Percentiles rank a stretch among this genome's conserved stretches.
Evolutionary conservation across 2,329 filamentous ascomycete genomes (phyloP).

Genomic region (Basipetospora sp.): DNA sequence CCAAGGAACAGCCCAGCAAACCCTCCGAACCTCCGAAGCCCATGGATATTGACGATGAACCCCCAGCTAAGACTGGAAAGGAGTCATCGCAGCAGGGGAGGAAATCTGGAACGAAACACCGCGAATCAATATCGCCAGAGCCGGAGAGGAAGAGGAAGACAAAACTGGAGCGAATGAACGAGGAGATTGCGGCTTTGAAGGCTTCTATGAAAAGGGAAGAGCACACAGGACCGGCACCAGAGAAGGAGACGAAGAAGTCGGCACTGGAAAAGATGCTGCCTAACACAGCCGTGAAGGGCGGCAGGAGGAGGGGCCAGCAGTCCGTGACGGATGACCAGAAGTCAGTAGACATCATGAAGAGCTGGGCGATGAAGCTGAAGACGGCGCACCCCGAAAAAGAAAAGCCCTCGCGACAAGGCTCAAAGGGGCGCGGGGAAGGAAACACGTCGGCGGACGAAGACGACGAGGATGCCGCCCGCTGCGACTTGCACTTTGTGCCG

Average conservation of each 20-base stretch:
- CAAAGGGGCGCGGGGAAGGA: conserved; percentile 15
- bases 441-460: conserved; percentile 8
- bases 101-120: conserved; percentile 6
- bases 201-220: conserved; percentile 61
- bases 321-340: conserved; percentile 44
- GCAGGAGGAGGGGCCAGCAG: conserved; percentile 49
- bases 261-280: conserved; percentile 63
- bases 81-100: too few relatives aligned
- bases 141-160: conserved; percentile 25
- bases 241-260: conserved; percentile 47
- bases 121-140: conserved; percentile 8
- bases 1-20: conserved; percentile 16
- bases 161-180: conserved; percentile 55
- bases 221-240: conserved; percentile 28
- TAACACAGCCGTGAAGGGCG: conserved; percentile 50
- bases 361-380: conserved; percentile 67
- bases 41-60: neutral
- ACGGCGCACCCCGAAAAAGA: conserved; percentile 28
- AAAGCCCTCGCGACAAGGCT: conserved; percentile 13
- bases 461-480: conserved; percentile 61
- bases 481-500: conserved; percentile 89
- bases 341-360: conserved; percentile 56
- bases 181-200: conserved; percentile 67
- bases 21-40: conserved; percentile 14
- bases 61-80: neutral